A percentile compares a stretch with the other conserved stretches of the same genome.
These are phyloP conservation scores for Chaetomium strumarium DNA, from an alignment of 2,329 filamentous ascomycete genomes.

Conservation along the genomic window DNA sequence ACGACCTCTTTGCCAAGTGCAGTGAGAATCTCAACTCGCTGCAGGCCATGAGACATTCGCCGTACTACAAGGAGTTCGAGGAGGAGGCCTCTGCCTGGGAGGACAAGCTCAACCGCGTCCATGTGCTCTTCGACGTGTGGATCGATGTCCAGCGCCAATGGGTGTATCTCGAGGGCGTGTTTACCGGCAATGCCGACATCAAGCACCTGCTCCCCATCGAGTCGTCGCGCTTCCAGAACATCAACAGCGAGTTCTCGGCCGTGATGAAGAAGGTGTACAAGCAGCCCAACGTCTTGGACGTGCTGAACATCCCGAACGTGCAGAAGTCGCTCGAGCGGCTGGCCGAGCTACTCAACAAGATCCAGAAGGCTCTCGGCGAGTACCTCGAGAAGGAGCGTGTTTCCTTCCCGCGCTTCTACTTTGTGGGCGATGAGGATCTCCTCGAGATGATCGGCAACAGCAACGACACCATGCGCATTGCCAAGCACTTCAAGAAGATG, in stretches of 20 bases:
- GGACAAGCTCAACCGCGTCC: constrained; percentile 94
- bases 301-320: constrained; percentile 89
- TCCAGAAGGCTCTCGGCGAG: constrained; percentile 96
- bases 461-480: constrained; percentile 91
- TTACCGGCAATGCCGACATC: constrained; percentile 97
- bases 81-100: constrained; percentile 96
- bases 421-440: constrained; percentile 96
- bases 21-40: constrained; percentile 96
- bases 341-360: constrained; percentile 96
- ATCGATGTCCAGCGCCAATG: constrained; percentile 99
- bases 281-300: constrained; percentile 89
- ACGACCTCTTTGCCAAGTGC: constrained; percentile 96
- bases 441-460: constrained; percentile 99
- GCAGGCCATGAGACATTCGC: constrained; percentile 97
- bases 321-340: constrained; percentile 94
- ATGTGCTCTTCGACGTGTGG: constrained; percentile 98
- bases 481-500: constrained; percentile 99
- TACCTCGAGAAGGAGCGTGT: constrained; percentile 97
- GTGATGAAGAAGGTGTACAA: constrained; percentile 99
- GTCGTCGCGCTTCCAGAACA: constrained; percentile 95
- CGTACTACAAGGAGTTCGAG: constrained; percentile 99
- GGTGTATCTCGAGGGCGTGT: constrained; percentile 98
- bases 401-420: constrained; percentile 98
- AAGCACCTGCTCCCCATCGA: constrained; percentile 96
- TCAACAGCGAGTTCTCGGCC: constrained; percentile 97